Conservation (phyloP, 2,329 filamentous ascomycete species). For the Fusarium equiseti region DNA sequence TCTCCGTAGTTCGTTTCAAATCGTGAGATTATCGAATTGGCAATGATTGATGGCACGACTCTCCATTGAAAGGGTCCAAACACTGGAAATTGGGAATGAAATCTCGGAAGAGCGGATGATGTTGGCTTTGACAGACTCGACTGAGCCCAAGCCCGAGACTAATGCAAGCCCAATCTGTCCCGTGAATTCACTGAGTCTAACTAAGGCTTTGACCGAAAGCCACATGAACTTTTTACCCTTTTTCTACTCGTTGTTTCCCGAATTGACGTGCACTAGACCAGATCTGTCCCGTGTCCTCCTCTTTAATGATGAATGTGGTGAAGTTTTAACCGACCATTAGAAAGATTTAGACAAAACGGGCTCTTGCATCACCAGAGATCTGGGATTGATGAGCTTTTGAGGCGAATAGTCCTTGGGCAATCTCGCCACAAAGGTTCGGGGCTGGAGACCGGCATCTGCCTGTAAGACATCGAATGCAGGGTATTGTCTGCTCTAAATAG, state of each 20-base stretch:
- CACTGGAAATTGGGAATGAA: background rate
- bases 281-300: background rate
- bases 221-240: background rate
- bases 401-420: background rate
- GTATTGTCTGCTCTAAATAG: background rate
- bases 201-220: too few relatives aligned
- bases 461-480: background rate
- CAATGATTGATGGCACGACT: background rate
- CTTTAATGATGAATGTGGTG: background rate
- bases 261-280: background rate
- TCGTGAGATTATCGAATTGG: background rate
- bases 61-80: rapidly evolving
- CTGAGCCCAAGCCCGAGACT: background rate
- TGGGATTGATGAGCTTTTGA: background rate
- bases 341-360: background rate
- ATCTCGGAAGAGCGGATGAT: background rate
- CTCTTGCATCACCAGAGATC: background rate
- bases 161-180: background rate
- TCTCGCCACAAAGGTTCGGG: background rate
- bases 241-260: background rate
- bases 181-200: background rate
- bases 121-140: rapidly evolving
- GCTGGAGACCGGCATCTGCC: background rate
- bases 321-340: background rate
- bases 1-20: conserved; percentile 8